These are phyloP conservation scores for Polyporus tsugae DNA, from an alignment of 1,284 basidiomycete genomes.

Conservation along the genomic window DNA sequence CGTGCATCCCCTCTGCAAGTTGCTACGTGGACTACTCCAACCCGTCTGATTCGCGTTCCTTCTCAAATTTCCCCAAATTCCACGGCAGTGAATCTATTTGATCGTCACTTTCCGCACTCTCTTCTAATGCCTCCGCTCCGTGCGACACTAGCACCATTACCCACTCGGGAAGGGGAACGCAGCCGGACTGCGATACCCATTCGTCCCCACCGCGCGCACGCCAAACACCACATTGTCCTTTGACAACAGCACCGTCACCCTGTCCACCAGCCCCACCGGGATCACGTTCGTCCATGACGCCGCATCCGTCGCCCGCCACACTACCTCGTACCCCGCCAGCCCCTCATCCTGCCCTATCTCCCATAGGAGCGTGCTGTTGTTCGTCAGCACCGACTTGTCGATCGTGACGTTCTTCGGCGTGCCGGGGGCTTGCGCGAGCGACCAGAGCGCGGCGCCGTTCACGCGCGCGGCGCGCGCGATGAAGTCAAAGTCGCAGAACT, in stretches of 20 bases:
- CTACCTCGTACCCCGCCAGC: constrained; percentile 54
- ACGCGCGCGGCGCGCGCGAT: constrained; percentile 58
- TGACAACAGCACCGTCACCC: constrained; percentile 50
- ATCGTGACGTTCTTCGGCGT: constrained; percentile 57
- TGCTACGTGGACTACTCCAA: not conserved
- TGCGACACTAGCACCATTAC: not conserved
- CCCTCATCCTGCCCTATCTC: constrained; percentile 47
- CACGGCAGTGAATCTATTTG: not conserved
- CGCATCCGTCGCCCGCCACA: constrained; percentile 58
- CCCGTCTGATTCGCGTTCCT: not conserved
- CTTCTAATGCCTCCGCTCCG: not conserved
- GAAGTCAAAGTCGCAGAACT: constrained; percentile 62
- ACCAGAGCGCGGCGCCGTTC: constrained; percentile 60
- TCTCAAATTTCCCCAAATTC: not conserved
- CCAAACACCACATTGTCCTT: constrained; percentile 63
- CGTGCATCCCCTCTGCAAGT: not conserved
- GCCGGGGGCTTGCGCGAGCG: constrained; percentile 59
- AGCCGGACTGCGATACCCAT: constrained; percentile 59
- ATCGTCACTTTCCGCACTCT: not conserved
- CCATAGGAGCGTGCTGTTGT: constrained; percentile 62
- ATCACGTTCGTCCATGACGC: constrained; percentile 59
- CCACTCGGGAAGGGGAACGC: constrained; percentile 49
- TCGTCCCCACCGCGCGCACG: constrained; percentile 59
- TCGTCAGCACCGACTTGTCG: constrained; percentile 55
- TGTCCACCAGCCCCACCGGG: constrained; percentile 53